Conservation (phyloP, 169 alveolate genomes). For the Neospora caninum region DNA sequence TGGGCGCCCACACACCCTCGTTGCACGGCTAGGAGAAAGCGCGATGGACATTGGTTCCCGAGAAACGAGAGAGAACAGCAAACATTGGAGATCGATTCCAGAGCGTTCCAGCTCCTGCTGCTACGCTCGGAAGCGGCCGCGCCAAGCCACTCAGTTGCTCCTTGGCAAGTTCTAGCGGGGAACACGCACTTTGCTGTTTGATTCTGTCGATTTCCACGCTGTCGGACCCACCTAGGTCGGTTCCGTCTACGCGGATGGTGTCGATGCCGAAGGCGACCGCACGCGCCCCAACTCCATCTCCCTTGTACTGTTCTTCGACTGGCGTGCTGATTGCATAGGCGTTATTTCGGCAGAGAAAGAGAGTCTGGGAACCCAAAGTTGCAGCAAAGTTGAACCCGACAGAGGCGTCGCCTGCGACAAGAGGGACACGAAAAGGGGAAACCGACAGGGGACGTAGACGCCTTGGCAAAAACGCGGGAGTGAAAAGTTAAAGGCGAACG, state of each 20-base stretch:
- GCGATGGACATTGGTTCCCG: too few relatives aligned
- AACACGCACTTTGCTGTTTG: not conserved
- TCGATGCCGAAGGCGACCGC: conserved; percentile 95
- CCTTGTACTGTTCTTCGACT: conserved; percentile 92
- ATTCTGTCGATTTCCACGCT: conserved; percentile 46
- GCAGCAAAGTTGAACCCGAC: conserved; percentile 96
- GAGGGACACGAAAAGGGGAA: not conserved
- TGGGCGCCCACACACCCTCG: too few relatives aligned
- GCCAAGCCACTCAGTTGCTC: too few relatives aligned
- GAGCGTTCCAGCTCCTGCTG: not conserved
- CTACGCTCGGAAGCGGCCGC: not conserved
- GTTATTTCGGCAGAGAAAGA: conserved; percentile 95
- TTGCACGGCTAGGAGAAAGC: too few relatives aligned
- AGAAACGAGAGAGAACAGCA: too few relatives aligned
- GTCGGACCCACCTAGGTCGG: not conserved
- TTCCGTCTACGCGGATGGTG: conserved; percentile 83
- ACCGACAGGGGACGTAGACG: too few relatives aligned
- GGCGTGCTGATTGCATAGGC: conserved; percentile 96
- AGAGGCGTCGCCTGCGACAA: conserved; percentile 87
- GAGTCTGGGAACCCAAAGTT: conserved; percentile 90
- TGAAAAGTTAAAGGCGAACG: too few relatives aligned
- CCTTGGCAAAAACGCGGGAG: too few relatives aligned
- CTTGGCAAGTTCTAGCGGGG: not conserved
- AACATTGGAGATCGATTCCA: too few relatives aligned
- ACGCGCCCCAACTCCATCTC: conserved; percentile 96